Base-by-base conservation (phyloP, 2,329 filamentous ascomycete species). In the Pseudocercospora crystallina region DNA sequence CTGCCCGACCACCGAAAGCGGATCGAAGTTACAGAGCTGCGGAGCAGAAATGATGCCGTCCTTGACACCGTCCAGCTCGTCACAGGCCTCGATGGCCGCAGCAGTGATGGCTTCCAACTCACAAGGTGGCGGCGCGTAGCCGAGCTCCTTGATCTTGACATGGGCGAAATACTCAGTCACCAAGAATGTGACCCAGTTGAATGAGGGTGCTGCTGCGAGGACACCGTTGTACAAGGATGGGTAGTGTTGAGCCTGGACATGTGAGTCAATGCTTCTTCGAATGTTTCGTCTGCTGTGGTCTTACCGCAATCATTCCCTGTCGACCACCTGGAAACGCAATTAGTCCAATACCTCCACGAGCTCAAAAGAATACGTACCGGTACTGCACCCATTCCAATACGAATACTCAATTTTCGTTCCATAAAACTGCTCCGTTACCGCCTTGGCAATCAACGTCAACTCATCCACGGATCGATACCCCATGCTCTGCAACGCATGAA, bases 141-240 rank as follows among this genome's bases (percentile, higher is more conserved):
- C 47, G 2, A 61, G 29, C 33, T 56, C 45, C 26, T 61, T 56
- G 67, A 71, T 70, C 13, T 65, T 47, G 17, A 53, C 46, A 37
- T 68, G 63, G 12, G 67, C 57, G 58, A 62, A 71, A 44, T 55
- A 60, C 12, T 62, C 59, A 1, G 64, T 58, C 1, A 62, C 40
- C 7, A 67, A 20, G 44, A 69, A 66, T 0, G 54, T 63, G 4
- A 56, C 54, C 67, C 65, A 71, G 44, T 73, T 69, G 40, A 73
- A 65, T 2, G 71, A 71, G 10, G 73, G 72, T 1, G 71, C 66
- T 5, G 54, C 51, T 4, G 73, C 71, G 3, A 72, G 48, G 43
- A 76, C 73, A 14, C 72, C 71, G 52, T 76, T 66, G 47, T 68
- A 74, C 2, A 62, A 58, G 2, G 61, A 44, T 5, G 71, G 71